phyloP scores from a whole-genome alignment of 2,329 filamentous ascomycete genomes.

The Exutisphaerella laricina region DNA sequence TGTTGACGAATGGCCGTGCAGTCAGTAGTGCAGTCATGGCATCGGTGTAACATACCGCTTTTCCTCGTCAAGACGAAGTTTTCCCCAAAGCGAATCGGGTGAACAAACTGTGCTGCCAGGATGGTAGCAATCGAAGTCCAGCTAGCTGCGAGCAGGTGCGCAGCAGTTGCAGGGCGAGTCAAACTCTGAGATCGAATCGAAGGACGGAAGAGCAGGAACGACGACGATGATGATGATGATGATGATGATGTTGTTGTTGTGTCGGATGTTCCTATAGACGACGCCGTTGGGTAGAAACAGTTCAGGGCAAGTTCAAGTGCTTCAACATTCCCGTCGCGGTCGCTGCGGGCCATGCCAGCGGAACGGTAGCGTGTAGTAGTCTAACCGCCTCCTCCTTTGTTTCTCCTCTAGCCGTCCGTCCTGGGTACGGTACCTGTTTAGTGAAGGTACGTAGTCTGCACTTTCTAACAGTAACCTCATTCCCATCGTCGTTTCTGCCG shows the following conservation, averaged over 20 bases:
- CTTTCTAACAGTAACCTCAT: too few species aligned
- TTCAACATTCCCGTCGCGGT: too few species aligned
- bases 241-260: too few species aligned
- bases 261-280: background rate
- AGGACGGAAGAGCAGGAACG: background rate
- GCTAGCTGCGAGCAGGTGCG: background rate
- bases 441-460: too few species aligned
- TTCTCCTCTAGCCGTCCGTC: too few species aligned
- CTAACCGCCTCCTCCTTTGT: too few species aligned
- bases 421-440: too few species aligned
- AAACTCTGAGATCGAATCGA: conserved; percentile 5
- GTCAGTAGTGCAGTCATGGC: background rate
- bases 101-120: background rate
- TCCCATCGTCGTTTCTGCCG: too few species aligned
- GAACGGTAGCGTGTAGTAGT: too few species aligned
- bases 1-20: too few species aligned
- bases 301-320: too few species aligned
- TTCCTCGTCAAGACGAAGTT: background rate
- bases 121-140: background rate
- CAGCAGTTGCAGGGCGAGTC: conserved; percentile 3
- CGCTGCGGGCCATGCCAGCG: too few species aligned
- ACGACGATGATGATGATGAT: background rate
- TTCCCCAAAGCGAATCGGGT: background rate
- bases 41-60: conserved; percentile 1
- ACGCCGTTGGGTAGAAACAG: conserved; percentile 7